Evolutionary conservation across 106 monocot genomes (phyloP), one percentile per base, ranked within the genome.

Genomic region (Dendrobium catenatum): DNA sequence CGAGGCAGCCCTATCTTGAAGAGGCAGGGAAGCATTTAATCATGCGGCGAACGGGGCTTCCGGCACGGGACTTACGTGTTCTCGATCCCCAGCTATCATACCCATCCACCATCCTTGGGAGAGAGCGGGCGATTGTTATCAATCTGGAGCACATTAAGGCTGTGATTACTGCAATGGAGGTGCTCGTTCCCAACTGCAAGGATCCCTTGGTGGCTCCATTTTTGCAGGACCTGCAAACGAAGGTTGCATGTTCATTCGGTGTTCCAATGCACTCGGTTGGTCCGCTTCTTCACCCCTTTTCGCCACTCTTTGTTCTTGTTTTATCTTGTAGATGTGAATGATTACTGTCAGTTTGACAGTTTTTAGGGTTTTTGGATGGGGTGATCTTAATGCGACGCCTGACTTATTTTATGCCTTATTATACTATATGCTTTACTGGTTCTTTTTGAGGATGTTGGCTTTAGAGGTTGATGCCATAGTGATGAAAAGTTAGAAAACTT

Each of bases 71-170:
- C 72, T 81, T 89, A 67, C 73, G 92, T 80, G 80, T 88, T 6
- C 84, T 92, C n/a, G 92, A 92, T 72, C 87, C 89, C 18, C 75
- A 84, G 79, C 78, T 92, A 51, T 89, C 89, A 58, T 92, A 92
- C 61, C 89, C 89, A 44, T 92, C 87, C 20, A 92, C 87, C 42
- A 87, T 89, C 24, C 78, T 92, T 4, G 92, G 92, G 2, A 76
- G 92, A 64, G 92, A 89, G 85, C 72, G 86, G 75, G 89, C 89
- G 51, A 87, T 91, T 80, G 91, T 91, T 19, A 83, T 92, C 55
- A 92, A 92, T 44, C 55, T 92, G 82, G 92, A 92, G 82, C 89
- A 87, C 43, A 84, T 89, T 55, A 87, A 87, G 82, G 89, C 85
- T 11, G 78, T 92, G 70, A 82, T 92, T 72, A 92, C 92, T 18